Evolutionary conservation across 2,329 filamentous ascomycete genomes (phyloP).

Genomic region (Penicillium frequentans): DNA sequence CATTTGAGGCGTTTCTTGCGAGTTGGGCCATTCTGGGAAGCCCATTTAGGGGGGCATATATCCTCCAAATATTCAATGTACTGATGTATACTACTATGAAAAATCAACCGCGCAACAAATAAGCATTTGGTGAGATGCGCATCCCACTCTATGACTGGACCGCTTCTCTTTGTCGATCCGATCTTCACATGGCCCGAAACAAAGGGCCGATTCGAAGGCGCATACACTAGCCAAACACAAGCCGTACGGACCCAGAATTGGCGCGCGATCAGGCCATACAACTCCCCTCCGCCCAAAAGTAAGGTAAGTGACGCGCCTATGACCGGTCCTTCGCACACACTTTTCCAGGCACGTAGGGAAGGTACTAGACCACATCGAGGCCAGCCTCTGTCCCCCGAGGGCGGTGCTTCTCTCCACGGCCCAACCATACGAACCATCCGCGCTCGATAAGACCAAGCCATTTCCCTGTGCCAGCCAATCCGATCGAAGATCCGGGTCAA

Average conservation of each 20-base stretch:
- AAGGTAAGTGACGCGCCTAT: slow-evolving; percentile 22
- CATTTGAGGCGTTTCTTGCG: slow-evolving; percentile 26
- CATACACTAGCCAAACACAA: not conserved
- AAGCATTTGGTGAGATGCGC: not conserved
- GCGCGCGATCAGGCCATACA: not conserved
- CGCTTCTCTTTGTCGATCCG: not conserved
- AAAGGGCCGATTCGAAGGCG: not conserved
- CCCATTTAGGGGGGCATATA: not conserved
- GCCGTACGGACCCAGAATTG: not conserved
- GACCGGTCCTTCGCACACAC: slow-evolving; percentile 8
- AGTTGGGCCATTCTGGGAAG: slow-evolving; percentile 9
- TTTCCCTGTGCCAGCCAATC: slow-evolving; percentile 20
- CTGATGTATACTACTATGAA: not conserved
- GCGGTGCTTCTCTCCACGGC: slow-evolving; percentile 22
- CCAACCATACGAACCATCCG: slow-evolving; percentile 20
- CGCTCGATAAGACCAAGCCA: slow-evolving; percentile 25
- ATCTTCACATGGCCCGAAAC: not conserved
- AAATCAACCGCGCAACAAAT: not conserved
- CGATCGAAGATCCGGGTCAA: slow-evolving; percentile 3
- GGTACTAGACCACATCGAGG: slow-evolving; percentile 13
- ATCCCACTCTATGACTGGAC: not conserved
- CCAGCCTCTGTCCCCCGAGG: not conserved
- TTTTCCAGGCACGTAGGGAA: slow-evolving; percentile 14
- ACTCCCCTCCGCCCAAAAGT: not conserved
- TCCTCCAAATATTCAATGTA: not conserved